Percentiles rank a stretch among this genome's conserved stretches.
These are phyloP conservation scores for Debaryomyces nepalensis DNA, from an alignment of 1,139 yeast genomes.

Conservation along the genomic window DNA sequence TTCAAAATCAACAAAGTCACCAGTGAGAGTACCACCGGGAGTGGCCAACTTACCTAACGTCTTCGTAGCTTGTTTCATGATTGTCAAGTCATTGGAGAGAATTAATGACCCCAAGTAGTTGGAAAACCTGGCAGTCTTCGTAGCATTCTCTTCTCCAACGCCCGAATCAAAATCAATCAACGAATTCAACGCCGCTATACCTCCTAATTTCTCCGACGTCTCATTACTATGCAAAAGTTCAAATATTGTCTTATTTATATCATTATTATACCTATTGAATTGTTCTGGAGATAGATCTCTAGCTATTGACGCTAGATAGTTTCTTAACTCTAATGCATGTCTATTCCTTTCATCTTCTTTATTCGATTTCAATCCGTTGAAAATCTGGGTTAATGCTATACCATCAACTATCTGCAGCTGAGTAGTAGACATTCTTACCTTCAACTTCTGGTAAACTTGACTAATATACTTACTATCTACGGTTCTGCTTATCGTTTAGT, in stretches of 20 bases:
- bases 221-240: constrained; percentile 82
- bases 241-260: constrained; percentile 84
- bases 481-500: not conserved
- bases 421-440: constrained; percentile 31
- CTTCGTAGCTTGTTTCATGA: constrained; percentile 83
- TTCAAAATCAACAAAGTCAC: constrained; percentile 92
- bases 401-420: constrained; percentile 51
- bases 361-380: constrained; percentile 55
- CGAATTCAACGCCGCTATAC: constrained; percentile 87
- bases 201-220: constrained; percentile 78
- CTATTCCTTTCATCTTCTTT: constrained; percentile 56
- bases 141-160: constrained; percentile 74
- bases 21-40: constrained; percentile 86
- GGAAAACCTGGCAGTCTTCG: constrained; percentile 88
- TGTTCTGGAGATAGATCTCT: constrained; percentile 80
- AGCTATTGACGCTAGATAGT: constrained; percentile 69
- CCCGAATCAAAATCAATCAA: constrained; percentile 77
- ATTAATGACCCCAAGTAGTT: constrained; percentile 83
- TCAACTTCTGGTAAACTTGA: not conserved
- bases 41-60: constrained; percentile 88
- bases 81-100: constrained; percentile 79
- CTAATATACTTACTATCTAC: not conserved
- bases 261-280: constrained; percentile 79
- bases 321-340: constrained; percentile 69
- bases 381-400: constrained; percentile 57